phyloP scores from a whole-genome alignment of 257 asterid genomes.

The Linaria vulgaris region DNA sequence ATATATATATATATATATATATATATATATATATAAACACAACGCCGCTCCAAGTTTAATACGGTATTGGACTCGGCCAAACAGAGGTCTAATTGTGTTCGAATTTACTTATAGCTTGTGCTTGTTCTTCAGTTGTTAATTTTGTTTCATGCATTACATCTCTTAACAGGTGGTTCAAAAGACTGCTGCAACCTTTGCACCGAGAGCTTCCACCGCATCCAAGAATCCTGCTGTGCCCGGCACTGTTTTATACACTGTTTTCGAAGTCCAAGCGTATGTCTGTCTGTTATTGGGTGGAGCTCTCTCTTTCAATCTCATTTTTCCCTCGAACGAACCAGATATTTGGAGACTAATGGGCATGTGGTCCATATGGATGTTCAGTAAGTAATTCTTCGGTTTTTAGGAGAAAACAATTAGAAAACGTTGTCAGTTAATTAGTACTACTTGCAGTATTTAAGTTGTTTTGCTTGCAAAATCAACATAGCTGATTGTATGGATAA shows the following conservation, averaged over 20 bases:
- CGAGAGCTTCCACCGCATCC: conserved; percentile 85
- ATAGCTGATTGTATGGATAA: not conserved
- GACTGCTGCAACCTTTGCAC: conserved; percentile 98
- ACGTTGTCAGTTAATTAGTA: not conserved
- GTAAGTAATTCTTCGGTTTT: conserved; percentile 47
- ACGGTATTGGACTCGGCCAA: not conserved
- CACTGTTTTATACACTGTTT: conserved; percentile 61
- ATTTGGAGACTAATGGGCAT: conserved; percentile 96
- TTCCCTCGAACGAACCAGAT: conserved; percentile 90
- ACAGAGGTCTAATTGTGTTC: not conserved
- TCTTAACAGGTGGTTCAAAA: conserved; percentile 77
- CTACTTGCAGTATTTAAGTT: not conserved
- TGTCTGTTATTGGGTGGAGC: conserved; percentile 85
- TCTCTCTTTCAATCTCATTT: conserved; percentile 81
- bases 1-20: too few species aligned
- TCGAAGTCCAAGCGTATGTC: conserved; percentile 82
- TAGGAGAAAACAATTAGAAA: not conserved
- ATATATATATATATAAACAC: too few species aligned
- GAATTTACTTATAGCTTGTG: not conserved
- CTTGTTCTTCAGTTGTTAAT: not conserved
- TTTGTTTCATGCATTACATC: not conserved
- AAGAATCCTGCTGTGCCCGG: conserved; percentile 94
- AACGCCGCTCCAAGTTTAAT: too few species aligned
- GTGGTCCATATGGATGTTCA: conserved; percentile 99
- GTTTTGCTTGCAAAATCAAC: not conserved